Evolutionary conservation across 2,329 filamentous ascomycete genomes (phyloP), one percentile per base, ranked within the genome.

Genomic region (Alternaria hordeiaustralica): DNA sequence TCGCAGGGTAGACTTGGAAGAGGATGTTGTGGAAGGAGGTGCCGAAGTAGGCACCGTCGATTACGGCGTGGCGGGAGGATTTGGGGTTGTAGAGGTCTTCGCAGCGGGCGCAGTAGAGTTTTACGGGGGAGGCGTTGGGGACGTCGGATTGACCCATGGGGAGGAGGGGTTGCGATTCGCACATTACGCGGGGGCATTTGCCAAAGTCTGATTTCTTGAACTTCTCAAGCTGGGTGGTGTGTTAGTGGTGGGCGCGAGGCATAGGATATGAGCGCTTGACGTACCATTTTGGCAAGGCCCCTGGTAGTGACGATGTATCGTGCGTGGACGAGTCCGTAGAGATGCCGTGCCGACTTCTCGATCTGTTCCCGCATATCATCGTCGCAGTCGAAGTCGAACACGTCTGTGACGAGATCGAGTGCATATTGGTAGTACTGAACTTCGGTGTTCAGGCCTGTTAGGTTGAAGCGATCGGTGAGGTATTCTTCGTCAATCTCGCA

Each of bases 401-500:
- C 95, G 76, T 99, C 96, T 55, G 96, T 99, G 61, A 99, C 93
- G 15, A 99, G 89, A 78, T 99, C 96, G 49, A 99, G 88, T 15
- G 96, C 96, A 88, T 99, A 97, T 82, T 99, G 96, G 77, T 99
- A 99, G 85, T 98, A 97, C 77, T 97, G 93, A 13, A 99, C 96
- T 80, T 99, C 96, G 36, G 93, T 95, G 82, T 98, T 97, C 55
- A 99, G 88, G 41, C 96, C 96, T 0, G 96, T 99, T 65, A 99
- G 86, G 83, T 99, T 99, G 87, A 99, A 99, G 55, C 96, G 90
- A 81, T 99, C 96, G 55, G 94, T 98, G 50, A 99, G 87, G 82
- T 99, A 99, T 76, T 99, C 96, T 81, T 99, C 96, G 82, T 99
- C 96, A 75, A 99, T 98, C 80, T 99, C 96, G 87, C 96, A 99